Conservation (phyloP, 2,329 filamentous ascomycete genomes). For the Penicillium crustosum region DNA sequence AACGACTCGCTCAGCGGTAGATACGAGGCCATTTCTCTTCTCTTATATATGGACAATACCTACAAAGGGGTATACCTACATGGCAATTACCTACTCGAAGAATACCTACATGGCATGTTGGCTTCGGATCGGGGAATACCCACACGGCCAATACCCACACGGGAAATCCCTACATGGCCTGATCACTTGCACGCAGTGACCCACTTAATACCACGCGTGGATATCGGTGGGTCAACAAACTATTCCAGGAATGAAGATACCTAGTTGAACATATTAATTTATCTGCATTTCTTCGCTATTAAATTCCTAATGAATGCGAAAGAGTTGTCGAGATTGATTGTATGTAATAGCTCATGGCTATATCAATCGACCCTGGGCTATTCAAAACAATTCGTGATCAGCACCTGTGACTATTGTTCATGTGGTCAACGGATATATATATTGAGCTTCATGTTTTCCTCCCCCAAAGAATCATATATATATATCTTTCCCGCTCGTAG, state of each 20-base stretch:
- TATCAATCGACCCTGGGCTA: background rate
- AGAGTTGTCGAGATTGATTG: no score
- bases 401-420: no score
- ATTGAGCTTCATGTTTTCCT: background rate
- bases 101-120: background rate
- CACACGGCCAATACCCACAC: constrained; percentile 16
- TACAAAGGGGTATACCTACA: constrained; percentile 9
- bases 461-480: no score
- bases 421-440: background rate
- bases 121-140: constrained; percentile 1
- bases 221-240: background rate
- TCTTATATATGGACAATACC: constrained; percentile 8
- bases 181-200: background rate
- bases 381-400: background rate
- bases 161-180: constrained; percentile 15
- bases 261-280: background rate
- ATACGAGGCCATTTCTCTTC: background rate
- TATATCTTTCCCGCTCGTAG: no score
- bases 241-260: background rate
- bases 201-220: background rate
- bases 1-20: background rate
- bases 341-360: background rate
- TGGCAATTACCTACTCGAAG: background rate
- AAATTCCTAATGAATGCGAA: no score
- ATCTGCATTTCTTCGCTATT: background rate